Base-by-base conservation (phyloP, 371 early-diverging fungal species). In the Mortierella sp. region DNA sequence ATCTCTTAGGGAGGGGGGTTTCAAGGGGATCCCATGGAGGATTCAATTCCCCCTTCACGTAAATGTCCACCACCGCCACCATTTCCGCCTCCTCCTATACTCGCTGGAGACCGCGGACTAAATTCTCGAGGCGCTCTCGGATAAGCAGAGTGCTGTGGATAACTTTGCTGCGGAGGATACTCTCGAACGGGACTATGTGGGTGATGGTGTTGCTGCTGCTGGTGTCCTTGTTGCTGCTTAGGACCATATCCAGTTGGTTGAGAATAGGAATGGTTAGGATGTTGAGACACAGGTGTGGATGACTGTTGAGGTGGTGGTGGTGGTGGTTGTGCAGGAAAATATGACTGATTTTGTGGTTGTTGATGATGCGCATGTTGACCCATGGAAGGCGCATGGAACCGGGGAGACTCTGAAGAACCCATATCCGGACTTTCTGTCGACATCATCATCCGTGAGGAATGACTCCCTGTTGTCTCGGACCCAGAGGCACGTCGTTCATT, bases 361-460 rank as follows among this genome's bases (percentile, higher is more conserved):
- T 53, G 61, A n/a, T 29, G 57, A n/a, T 57, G 26, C 11, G 57
- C 29, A n/a, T 30, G 57, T 11, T 26, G 57, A 29, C 57, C 57
- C 19, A 29, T 18, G 29, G 44, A 15, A 26, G 50, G 6, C 52
- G 37, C n/a, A 26, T 30, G 26, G 57, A 15, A 9, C 45, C 60
- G 25, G 2, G 45, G 63, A 7, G 30, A 2, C 0, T 74, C 74
- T 9, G 53, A 45, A 0, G 66, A 50, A 16, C 25, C 30, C 62
- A 51, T 55, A 7, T 70, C 70, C 4, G 75, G 66, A 19, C 67
- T 70, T 7, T 75, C 75, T 1, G 56, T 45, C 44, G 48, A 60
- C 66, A 63, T 57, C 53, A 57, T 57, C 46, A 64, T 55, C 15
- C n/a, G 25, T 55, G 62, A 62, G 12, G 46, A 57, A 6, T 45